Evolutionary conservation across 2,329 filamentous ascomycete species (phyloP).

Genomic region (Cercospora canescens): DNA sequence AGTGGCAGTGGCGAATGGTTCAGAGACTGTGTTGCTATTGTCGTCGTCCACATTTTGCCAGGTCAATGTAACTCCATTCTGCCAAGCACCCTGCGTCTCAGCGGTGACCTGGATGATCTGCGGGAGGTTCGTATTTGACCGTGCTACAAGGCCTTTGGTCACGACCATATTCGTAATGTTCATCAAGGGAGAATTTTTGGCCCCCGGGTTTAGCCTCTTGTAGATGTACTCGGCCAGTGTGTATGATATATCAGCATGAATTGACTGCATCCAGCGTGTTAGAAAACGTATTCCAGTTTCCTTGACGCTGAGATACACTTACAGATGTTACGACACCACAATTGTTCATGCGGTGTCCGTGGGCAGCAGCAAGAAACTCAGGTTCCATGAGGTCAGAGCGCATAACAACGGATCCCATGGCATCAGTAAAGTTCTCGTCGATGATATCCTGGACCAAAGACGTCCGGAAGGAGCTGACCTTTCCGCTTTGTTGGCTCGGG

Average conservation of each 20-base stretch:
- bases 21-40: neutral
- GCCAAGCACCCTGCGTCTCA: constrained; percentile 2
- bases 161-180: constrained; percentile 45
- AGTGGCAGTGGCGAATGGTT: constrained; percentile 28
- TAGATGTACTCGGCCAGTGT: constrained; percentile 35
- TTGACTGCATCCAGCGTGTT: constrained; percentile 33
- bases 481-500: neutral
- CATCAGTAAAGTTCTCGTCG: neutral
- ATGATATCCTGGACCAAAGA: constrained; percentile 28
- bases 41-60: constrained; percentile 15
- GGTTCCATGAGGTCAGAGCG: constrained; percentile 36
- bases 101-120: constrained; percentile 12
- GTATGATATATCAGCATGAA: constrained; percentile 40
- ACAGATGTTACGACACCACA: constrained; percentile 43
- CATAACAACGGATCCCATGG: constrained; percentile 33
- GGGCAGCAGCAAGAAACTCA: constrained; percentile 40
- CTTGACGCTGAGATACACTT: constrained; percentile 24
- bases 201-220: constrained; percentile 2
- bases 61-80: neutral
- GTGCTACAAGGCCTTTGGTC: constrained; percentile 25
- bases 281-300: constrained; percentile 18
- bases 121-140: neutral
- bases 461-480: constrained; percentile 28
- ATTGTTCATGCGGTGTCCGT: constrained; percentile 48
- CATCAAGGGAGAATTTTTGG: constrained; percentile 26